Evolutionary conservation across 1,139 yeast species (phyloP).

Genomic region (Diutina rugosa): DNA sequence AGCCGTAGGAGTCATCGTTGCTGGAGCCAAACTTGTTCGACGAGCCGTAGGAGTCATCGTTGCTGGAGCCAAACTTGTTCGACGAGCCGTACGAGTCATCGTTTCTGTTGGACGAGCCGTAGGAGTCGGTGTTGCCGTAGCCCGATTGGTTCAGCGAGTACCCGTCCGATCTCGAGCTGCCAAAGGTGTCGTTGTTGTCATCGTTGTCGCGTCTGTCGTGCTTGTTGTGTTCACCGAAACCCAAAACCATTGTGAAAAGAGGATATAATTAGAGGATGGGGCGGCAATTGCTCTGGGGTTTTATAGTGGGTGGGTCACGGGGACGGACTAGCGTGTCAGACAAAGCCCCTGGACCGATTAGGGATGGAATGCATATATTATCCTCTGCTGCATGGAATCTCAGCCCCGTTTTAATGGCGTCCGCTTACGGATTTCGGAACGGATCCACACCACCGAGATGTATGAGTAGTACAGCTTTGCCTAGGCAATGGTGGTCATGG

Average conservation of each 20-base stretch:
- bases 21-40: conserved; percentile 2
- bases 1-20: conserved; percentile 5
- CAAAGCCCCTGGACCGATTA: neutral
- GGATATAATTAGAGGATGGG: neutral
- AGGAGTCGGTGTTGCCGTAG: conserved; percentile 3
- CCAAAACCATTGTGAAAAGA: neutral
- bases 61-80: neutral
- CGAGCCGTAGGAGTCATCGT: conserved; percentile 9
- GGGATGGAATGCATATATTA: neutral
- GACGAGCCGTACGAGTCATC: conserved; percentile 10
- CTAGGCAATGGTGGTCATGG: no score
- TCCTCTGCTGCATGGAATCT: neutral
- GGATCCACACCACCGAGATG: neutral
- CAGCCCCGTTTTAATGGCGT: neutral
- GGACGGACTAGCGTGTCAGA: neutral
- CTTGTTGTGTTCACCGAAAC: conserved; percentile 1
- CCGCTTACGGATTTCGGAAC: neutral
- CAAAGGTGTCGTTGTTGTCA: neutral
- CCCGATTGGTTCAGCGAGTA: neutral
- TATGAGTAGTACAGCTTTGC: no score
- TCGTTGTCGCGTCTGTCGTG: neutral
- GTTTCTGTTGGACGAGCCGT: conserved; percentile 3
- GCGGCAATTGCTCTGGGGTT: neutral
- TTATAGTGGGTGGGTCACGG: neutral
- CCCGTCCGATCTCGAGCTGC: neutral